Base-by-base conservation (phyloP, 1,139 yeast species). In the Suhomyces panamericanus region DNA sequence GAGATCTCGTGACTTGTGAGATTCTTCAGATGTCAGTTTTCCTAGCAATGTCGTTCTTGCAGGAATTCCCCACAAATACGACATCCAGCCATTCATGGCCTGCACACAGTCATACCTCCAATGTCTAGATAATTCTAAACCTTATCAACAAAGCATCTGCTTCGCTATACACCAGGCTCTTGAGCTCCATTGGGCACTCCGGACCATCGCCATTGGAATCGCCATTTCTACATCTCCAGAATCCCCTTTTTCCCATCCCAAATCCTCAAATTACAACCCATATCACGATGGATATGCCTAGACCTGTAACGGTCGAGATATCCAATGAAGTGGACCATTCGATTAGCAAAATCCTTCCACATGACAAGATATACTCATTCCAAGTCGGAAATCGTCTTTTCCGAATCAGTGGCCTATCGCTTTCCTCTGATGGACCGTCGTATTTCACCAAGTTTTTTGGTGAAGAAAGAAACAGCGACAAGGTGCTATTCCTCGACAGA, bases 341-440 rank as follows among this genome's bases (percentile, higher is more conserved):
- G 2, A 84, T 86, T 37, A 87, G 89, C 1, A 62, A 67, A 1
- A 58, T 82, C 2, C 70, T 88, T 84, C 93, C 26, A n/a, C 77
- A 72, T 48, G 85, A 83, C 39, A 79, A 75, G 52, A 81, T 87
- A 57, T 89, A 77, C 62, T 75, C 83, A 12, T 77, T 90, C 24
- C 90, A 86, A 60, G 84, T 89, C 4, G 96, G 96, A 0, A 77
- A 75, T 43, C 74, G 75, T 50, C 53, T 77, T 31, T 85, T 80
- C 60, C 68, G 73, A 31, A 51, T 81, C 28, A 84, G 93, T 58
- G 97, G 96, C 1, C 90, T 93, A 1, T 88, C 96, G 5, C 64
- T 90, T 35, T 85, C 91, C 20, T 87, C 88, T 1, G 97, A 89
- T 64, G 83, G 79, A 2, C 86, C 87, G 3, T 80, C 85, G 2